Base-by-base conservation (phyloP, 176 grass and related monocot genomes). In the Oryza rufipogon region DNA sequence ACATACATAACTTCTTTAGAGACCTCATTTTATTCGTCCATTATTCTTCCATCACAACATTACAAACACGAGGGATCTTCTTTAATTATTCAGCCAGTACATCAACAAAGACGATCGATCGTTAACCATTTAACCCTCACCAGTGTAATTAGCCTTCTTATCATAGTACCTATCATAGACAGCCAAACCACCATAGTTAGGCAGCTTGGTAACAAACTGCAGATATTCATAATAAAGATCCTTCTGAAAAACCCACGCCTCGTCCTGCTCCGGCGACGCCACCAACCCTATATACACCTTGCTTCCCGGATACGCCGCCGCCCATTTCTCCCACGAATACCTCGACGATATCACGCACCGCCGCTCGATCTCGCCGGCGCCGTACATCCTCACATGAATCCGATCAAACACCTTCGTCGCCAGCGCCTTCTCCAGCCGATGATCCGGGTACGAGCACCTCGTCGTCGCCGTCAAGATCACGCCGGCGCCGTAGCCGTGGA, bases 321-420 rank as follows among this genome's bases (percentile, higher is more conserved):
- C 26, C 86, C 86, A 87, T 73, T 20, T 76, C 3, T 11, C 0
- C 86, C 86, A 87, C 79, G 25, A 77, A 58, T 4, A 63, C 56
- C 19, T 41, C 65, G 1, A 10, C 15, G 19, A 46, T 70, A 5
- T 33, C 28, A 25, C 14, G 83, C 91, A 96, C 4, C 19, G 22
- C 0, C 26, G 26, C 26, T 26, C 26, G 26, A 26, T 26, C 26
- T 26, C 26, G 26, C 54, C 63, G 71, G 86, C 80, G 74, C 86
- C 90, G 84, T 88, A 97, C 81, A 96, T 91, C 12, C 90, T 34
- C 0, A 93, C 91, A 81, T 90, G 92, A 28, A 97, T 64, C 23
- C 87, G 90, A 70, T 88, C 84, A 32, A 97, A 93, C 1, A 88
- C 56, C n/a, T 81, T 85, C n/a, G 89, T 93, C 11, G 25, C 20